A percentile compares a stretch with the other conserved stretches of the same genome.
Conservation (phyloP, 176 grass and related monocot species). For the Zoysia japonica region DNA sequence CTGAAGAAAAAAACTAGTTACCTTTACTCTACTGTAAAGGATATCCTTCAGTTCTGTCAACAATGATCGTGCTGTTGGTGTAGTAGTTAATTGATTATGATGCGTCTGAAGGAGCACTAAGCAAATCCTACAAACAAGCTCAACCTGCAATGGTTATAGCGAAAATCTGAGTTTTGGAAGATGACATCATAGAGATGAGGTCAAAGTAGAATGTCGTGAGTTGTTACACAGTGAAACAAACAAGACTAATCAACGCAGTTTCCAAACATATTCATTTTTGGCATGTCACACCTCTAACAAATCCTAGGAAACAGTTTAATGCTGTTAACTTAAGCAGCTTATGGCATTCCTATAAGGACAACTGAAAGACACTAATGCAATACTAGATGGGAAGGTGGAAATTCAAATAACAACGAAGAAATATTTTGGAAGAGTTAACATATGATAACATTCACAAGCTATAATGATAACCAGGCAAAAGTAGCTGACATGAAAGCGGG, state of each 20-base stretch:
- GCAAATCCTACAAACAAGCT: constrained; percentile 82
- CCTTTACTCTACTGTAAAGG: constrained; percentile 79
- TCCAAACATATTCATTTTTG: neutral
- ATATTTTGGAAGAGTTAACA: neutral
- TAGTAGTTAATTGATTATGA: constrained; percentile 83
- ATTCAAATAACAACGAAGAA: too few relatives aligned
- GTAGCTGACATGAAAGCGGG: neutral
- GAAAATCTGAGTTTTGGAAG: constrained; percentile 22
- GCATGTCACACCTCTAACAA: neutral
- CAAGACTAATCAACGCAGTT: neutral
- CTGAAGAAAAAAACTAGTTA: constrained; percentile 29
- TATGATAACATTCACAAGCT: neutral
- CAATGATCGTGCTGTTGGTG: constrained; percentile 64
- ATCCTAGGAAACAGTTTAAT: neutral
- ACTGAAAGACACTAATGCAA: too few relatives aligned
- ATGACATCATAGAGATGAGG: neutral
- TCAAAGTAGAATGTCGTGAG: neutral
- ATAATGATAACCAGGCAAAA: neutral
- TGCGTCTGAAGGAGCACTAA: constrained; percentile 87
- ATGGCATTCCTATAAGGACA: neutral
- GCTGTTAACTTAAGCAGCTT: neutral
- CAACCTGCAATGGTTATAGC: constrained; percentile 61
- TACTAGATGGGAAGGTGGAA: too few relatives aligned
- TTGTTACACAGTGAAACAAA: neutral
- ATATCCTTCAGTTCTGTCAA: constrained; percentile 63